Base-by-base conservation (phyloP, 164 flowering plant species). In the Stephania yunnanensis region DNA sequence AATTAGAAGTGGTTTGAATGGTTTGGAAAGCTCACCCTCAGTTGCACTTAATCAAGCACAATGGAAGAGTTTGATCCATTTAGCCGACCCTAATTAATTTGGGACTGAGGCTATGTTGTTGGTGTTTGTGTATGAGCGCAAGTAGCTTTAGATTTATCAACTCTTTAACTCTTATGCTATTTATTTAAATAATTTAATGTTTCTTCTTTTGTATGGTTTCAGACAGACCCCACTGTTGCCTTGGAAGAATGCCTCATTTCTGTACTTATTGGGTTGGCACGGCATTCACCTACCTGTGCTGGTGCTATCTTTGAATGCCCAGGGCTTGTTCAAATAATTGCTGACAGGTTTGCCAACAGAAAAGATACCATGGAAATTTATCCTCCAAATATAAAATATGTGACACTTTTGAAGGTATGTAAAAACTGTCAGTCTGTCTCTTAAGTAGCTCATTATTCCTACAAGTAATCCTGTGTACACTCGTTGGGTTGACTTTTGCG, bases 231-330 rank as follows among this genome's bases (percentile, higher is more conserved):
- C 74, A 30, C 86, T 29, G 83, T 78, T 1, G 86, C 85, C 72
- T 77, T 92, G 81, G 97, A 91, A 82, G 98, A 95, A 76, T 82
- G 81, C 81, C 73, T 92, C 65, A 64, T 92, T 55, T 84, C 97
- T 69, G 81, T 92, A 75, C 88, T 91, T 31, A 79, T 87, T 82
- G 94, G 88, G 45, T 76, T 96, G 66, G 95, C 93, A 67, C 89
- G 99, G 82, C 98, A 93, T 87, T 94, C 99, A 44, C 91, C 93
- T 48, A 81, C 85, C 46, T 87, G 89, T 85, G 90, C 95, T 71
- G 75, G 75, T 88, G 95, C 97, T 81, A 78, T 96, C 48, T 74
- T 89, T 80, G 84, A 84, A 46, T 91, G 91, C 79, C 86, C 84
- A 71, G 83, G 88, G 85, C 97, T 96, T 76, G 82, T 96, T 78